These are phyloP conservation scores for Arthrinium puccinioides DNA, from an alignment of 2,329 filamentous ascomycete species.

Conservation along the genomic window DNA sequence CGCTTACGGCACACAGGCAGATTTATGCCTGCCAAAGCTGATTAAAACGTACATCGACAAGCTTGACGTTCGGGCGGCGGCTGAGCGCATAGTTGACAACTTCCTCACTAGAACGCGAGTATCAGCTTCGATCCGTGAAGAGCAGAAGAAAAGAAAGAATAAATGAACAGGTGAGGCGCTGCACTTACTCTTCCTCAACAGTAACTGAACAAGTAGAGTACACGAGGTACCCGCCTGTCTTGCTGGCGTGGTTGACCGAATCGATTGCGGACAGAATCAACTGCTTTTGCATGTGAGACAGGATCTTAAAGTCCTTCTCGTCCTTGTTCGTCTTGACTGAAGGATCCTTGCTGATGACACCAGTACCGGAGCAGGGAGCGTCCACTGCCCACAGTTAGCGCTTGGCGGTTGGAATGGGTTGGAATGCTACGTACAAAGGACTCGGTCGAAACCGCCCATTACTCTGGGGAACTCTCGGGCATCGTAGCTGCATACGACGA, in stretches of 20 bases:
- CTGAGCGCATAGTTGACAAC: slow-evolving; percentile 90
- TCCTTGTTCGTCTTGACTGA: slow-evolving; percentile 98
- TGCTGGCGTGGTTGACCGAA: slow-evolving; percentile 83
- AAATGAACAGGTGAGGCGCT: too few species aligned
- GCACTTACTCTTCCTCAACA: too few species aligned
- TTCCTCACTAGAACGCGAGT: too few species aligned
- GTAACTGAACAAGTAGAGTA: slow-evolving; percentile 37
- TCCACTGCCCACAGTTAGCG: too few species aligned
- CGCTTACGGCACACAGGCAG: too few species aligned
- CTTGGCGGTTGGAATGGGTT: too few species aligned
- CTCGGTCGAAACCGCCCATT: slow-evolving; percentile 91
- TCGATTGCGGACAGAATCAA: slow-evolving; percentile 89
- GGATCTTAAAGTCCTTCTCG: slow-evolving; percentile 84
- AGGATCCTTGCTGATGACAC: slow-evolving; percentile 94
- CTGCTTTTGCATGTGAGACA: slow-evolving; percentile 94
- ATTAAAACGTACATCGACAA: too few species aligned
- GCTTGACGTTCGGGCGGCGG: slow-evolving; percentile 86
- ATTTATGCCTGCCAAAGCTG: too few species aligned
- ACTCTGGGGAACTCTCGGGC: slow-evolving; percentile 90
- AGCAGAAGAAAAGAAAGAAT: too few species aligned
- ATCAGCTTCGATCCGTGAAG: too few species aligned
- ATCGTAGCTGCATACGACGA: slow-evolving; percentile 92
- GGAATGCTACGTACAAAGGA: too few species aligned
- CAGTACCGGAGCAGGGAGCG: slow-evolving; percentile 70
- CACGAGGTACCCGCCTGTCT: slow-evolving; percentile 90